phyloP scores from a whole-genome alignment of 2,329 filamentous ascomycete genomes.

The Xylaria sp. region DNA sequence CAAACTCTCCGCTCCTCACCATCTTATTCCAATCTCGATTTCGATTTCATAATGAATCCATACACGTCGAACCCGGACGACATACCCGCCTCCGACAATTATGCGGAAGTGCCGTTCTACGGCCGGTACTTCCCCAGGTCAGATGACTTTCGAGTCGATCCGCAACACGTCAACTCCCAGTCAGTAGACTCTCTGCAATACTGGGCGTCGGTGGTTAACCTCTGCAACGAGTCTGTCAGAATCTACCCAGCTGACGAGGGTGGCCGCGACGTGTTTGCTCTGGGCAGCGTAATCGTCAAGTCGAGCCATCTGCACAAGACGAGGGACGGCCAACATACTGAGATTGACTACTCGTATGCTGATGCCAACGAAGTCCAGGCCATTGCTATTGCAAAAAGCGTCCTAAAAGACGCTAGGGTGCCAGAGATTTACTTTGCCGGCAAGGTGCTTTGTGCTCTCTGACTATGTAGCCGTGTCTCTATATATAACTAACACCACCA shows the following conservation, averaged over 20 bases:
- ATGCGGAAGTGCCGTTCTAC: not conserved
- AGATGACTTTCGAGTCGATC: not conserved
- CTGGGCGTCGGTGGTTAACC: not conserved
- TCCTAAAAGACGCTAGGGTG: constrained; percentile 33
- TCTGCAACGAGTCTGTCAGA: not conserved
- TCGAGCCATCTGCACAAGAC: constrained; percentile 41
- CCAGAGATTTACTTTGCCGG: constrained; percentile 34
- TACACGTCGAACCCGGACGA: no score
- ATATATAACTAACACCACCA: no score
- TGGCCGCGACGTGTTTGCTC: constrained; percentile 56
- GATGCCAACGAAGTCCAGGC: constrained; percentile 38
- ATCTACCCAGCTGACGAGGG: constrained; percentile 40
- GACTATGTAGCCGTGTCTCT: not conserved
- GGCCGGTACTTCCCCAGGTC: not conserved
- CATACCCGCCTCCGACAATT: no score
- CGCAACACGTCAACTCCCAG: not conserved
- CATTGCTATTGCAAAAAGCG: constrained; percentile 23
- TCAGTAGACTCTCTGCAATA: not conserved
- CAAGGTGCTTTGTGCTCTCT: constrained; percentile 14
- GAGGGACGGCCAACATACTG: not conserved
- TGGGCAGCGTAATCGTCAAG: constrained; percentile 55
- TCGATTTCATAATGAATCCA: no score
- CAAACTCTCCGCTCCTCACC: no score
- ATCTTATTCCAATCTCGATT: no score
- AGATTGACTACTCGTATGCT: constrained; percentile 33